Conservation (phyloP, 345 rosid genomes). For the Limnanthes douglasii region DNA sequence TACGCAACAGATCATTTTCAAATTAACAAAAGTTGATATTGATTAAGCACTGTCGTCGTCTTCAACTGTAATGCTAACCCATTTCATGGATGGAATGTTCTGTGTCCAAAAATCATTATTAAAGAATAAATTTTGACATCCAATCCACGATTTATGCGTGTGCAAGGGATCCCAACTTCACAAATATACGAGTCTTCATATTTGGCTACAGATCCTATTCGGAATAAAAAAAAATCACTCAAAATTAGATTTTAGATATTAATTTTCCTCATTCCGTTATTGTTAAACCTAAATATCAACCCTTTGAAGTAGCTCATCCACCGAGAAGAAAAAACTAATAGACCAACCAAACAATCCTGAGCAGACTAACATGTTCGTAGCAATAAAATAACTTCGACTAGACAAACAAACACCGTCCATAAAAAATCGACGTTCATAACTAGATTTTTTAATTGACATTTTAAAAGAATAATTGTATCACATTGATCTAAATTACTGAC, state of each 20-base stretch:
- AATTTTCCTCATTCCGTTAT: slow-evolving; percentile 54
- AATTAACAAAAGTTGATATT: slow-evolving; percentile 33
- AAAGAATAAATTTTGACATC: slow-evolving; percentile 29
- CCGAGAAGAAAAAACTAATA: slow-evolving; percentile 13
- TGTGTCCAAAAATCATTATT: slow-evolving; percentile 10
- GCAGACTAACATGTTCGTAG: too few relatives aligned
- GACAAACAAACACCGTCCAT: too few relatives aligned
- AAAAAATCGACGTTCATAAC: too few relatives aligned
- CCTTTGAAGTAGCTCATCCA: background rate
- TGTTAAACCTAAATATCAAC: slow-evolving; percentile 9
- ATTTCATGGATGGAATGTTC: slow-evolving; percentile 20
- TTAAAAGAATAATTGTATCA: too few relatives aligned
- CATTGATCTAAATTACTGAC: too few relatives aligned
- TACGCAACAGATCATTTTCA: slow-evolving; percentile 65
- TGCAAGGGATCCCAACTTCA: slow-evolving; percentile 78
- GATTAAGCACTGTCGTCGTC: slow-evolving; percentile 20
- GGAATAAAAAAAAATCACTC: slow-evolving; percentile 33
- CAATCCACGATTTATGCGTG: slow-evolving; percentile 30
- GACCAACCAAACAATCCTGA: slow-evolving; percentile 15
- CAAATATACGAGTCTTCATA: slow-evolving; percentile 75
- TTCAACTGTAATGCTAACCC: slow-evolving; percentile 23
- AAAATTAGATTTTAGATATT: slow-evolving; percentile 87
- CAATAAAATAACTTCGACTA: too few relatives aligned
- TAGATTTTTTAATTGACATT: too few relatives aligned
- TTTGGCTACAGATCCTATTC: slow-evolving; percentile 48